Percentiles rank a stretch among this genome's conserved stretches.
Evolutionary conservation across 495 filamentous ascomycete genomes (phyloP).

Genomic region (Talaromyces proteolyticus): DNA sequence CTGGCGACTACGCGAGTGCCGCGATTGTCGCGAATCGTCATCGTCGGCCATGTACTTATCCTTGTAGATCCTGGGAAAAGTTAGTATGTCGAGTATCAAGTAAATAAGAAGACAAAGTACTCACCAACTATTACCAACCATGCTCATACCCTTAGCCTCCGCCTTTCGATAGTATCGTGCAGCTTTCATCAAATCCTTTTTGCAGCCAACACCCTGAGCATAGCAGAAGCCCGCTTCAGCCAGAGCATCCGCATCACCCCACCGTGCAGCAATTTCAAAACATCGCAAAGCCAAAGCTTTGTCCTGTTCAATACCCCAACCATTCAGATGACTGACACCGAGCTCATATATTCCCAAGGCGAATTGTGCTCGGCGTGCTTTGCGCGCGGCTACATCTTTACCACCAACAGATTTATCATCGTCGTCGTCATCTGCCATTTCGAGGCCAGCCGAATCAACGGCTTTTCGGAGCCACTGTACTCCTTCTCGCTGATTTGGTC

Average conservation of each 20-base stretch:
- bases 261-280: constrained; percentile 92
- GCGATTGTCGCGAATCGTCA: constrained; percentile 30
- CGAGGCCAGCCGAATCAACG: constrained; percentile 74
- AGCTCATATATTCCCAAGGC: constrained; percentile 93
- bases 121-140: constrained; percentile 97
- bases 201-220: constrained; percentile 76
- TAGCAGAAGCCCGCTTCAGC: constrained; percentile 87
- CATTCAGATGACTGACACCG: constrained; percentile 95
- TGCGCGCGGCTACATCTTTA: constrained; percentile 60
- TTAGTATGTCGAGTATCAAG: constrained; percentile 9
- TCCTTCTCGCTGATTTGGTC: constrained; percentile 79
- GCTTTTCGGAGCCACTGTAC: constrained; percentile 88
- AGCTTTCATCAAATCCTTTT: constrained; percentile 93
- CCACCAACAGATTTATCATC: constrained; percentile 61
- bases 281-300: constrained; percentile 82
- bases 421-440: constrained; percentile 77
- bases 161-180: constrained; percentile 87
- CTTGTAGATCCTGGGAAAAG: constrained; percentile 75
- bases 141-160: constrained; percentile 88
- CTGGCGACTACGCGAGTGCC: constrained; percentile 30
- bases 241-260: constrained; percentile 95
- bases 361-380: constrained; percentile 83
- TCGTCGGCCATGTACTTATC: constrained; percentile 85
- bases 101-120: constrained; percentile 20
- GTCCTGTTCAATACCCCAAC: constrained; percentile 94